Percentiles rank a stretch among this genome's conserved stretches.
These are phyloP conservation scores for Aspergillus udagawae DNA, from an alignment of 2,329 filamentous ascomycete genomes.

Conservation along the genomic window DNA sequence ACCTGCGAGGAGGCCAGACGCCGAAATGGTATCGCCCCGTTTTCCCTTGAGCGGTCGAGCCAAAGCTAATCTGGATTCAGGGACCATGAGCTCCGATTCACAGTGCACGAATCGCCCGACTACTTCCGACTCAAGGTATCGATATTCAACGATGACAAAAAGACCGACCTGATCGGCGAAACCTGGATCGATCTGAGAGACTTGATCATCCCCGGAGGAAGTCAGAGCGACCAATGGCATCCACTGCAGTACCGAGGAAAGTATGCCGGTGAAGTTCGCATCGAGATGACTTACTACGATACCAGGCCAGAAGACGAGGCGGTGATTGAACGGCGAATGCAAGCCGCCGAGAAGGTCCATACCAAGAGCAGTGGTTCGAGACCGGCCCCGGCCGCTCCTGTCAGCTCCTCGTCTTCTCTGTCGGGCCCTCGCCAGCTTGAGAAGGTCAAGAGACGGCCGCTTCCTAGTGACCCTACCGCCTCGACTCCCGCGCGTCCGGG, in stretches of 20 bases:
- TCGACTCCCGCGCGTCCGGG: constrained; percentile 46
- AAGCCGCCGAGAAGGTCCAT: constrained; percentile 34
- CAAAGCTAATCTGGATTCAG: constrained; percentile 44
- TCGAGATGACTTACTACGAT: constrained; percentile 97
- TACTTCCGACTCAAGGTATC: constrained; percentile 95
- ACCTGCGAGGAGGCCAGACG: constrained; percentile 90
- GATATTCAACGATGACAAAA: constrained; percentile 97
- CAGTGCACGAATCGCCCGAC: constrained; percentile 91
- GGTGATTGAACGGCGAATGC: constrained; percentile 52
- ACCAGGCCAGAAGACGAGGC: constrained; percentile 76
- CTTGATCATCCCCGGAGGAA: constrained; percentile 79
- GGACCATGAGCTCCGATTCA: constrained; percentile 96
- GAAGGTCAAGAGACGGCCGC: constrained; percentile 74
- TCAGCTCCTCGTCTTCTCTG: constrained; percentile 24
- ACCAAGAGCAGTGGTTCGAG: constrained; percentile 24
- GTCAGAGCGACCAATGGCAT: constrained; percentile 94
- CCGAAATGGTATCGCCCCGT: constrained; percentile 73
- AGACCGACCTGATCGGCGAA: constrained; percentile 93
- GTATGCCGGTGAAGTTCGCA: constrained; percentile 89
- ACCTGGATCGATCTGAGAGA: constrained; percentile 79
- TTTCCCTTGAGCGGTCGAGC: too few relatives aligned
- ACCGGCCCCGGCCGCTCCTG: constrained; percentile 9
- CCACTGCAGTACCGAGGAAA: constrained; percentile 81
- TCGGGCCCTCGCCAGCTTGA: constrained; percentile 52
- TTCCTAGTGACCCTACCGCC: constrained; percentile 72